Evolutionary conservation across 2,329 filamentous ascomycete species (phyloP).

Genomic region (Ceratocystis alfenasii): DNA sequence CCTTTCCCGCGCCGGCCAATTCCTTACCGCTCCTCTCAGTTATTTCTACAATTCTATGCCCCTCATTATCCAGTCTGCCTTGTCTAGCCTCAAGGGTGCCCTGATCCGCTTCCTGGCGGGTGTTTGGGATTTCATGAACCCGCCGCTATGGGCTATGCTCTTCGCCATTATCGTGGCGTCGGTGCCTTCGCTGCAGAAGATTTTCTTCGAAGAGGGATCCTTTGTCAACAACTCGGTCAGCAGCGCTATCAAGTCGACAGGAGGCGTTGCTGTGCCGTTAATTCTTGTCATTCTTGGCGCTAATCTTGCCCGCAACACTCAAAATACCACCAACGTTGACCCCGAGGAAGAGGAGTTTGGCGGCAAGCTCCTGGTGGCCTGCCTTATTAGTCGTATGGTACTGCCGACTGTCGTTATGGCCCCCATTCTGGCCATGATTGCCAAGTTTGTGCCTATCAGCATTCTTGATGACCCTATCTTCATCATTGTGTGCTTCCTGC

Average conservation of each 20-base stretch:
- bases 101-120: constrained; percentile 44
- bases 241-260: constrained; percentile 71
- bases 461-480: constrained; percentile 98
- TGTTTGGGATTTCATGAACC: constrained; percentile 93
- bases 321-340: constrained; percentile 53
- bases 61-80: background rate
- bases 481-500: constrained; percentile 91
- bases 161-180: constrained; percentile 83
- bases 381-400: constrained; percentile 79
- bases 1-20: background rate
- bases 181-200: constrained; percentile 63
- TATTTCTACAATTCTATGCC: background rate
- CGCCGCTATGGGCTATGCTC: constrained; percentile 94
- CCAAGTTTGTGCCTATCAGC: constrained; percentile 83
- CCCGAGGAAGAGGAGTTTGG: constrained; percentile 57
- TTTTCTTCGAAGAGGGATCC: constrained; percentile 81
- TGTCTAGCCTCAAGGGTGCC: background rate
- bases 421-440: constrained; percentile 70
- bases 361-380: constrained; percentile 71
- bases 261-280: constrained; percentile 82
- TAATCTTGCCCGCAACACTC: constrained; percentile 84
- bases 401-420: constrained; percentile 87
- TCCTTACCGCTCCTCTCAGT: background rate
- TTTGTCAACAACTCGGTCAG: constrained; percentile 91
- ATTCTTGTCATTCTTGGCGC: constrained; percentile 92